Percentiles rank a stretch among this genome's conserved stretches.
phyloP scores from a whole-genome alignment of 2,329 filamentous ascomycete species.

The Colletotrichum australisinense region DNA sequence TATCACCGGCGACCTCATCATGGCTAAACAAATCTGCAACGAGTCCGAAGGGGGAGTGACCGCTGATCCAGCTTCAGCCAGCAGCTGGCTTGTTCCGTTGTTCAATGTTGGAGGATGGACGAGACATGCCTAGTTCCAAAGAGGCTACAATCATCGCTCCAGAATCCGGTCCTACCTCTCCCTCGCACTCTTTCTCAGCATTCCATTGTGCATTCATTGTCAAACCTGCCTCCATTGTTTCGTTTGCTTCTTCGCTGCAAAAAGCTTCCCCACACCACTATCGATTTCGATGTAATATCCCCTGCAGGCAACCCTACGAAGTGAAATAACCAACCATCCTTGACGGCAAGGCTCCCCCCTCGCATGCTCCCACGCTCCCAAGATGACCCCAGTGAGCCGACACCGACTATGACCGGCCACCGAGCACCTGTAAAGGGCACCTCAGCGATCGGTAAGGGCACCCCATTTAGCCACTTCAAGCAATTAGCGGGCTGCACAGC shows the following conservation, averaged over 20 bases:
- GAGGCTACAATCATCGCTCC: background rate
- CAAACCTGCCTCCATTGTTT: conserved; percentile 2
- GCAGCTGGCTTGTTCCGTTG: background rate
- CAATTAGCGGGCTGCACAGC: too few species aligned
- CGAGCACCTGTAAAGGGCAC: too few species aligned
- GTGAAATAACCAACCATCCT: conserved; percentile 18
- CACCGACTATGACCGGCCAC: conserved; percentile 24
- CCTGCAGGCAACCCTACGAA: conserved; percentile 30
- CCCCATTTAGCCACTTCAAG: too few species aligned
- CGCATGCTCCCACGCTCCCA: background rate
- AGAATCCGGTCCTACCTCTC: too few species aligned
- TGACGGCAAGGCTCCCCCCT: background rate
- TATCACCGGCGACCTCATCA: background rate
- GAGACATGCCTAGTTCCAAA: background rate
- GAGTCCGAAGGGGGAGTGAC: background rate
- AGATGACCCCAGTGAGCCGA: conserved; percentile 21
- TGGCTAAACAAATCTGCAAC: background rate
- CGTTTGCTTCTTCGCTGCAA: conserved; percentile 1
- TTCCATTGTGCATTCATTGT: background rate
- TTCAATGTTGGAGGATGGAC: background rate
- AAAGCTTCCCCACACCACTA: conserved; percentile 33
- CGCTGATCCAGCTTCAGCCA: background rate
- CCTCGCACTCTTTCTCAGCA: background rate
- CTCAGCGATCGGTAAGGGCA: too few species aligned
- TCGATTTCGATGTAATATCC: conserved; percentile 35